These are phyloP conservation scores for Comarum palustre DNA, from an alignment of 306 rosid genomes.

Conservation along the genomic window DNA sequence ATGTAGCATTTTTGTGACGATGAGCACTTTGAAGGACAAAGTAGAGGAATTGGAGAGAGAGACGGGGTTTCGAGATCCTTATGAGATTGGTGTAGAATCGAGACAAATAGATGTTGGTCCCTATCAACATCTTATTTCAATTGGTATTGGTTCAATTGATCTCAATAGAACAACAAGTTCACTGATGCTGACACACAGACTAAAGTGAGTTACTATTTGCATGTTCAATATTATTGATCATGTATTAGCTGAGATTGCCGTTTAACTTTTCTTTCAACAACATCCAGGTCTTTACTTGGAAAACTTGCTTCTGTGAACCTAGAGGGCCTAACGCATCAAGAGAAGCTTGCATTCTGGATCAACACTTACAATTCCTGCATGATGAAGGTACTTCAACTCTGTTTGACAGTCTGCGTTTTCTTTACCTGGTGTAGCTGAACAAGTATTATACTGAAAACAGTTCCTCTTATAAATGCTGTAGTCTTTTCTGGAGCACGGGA, in stretches of 20 bases:
- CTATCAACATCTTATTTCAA: conserved; percentile 54
- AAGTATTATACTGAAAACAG: neutral
- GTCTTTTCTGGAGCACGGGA: conserved; percentile 82
- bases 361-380: conserved; percentile 87
- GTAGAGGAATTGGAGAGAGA: conserved; percentile 39
- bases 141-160: conserved; percentile 63
- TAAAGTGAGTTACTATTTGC: conserved; percentile 55
- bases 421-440: neutral
- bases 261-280: conserved; percentile 1
- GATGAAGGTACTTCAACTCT: conserved; percentile 60
- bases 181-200: conserved; percentile 57
- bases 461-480: conserved; percentile 30
- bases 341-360: conserved; percentile 98
- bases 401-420: conserved; percentile 3
- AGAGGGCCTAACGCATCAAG: conserved; percentile 81
- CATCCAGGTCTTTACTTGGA: conserved; percentile 62
- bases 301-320: conserved; percentile 72
- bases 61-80: conserved; percentile 66
- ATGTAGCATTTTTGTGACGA: conserved; percentile 53
- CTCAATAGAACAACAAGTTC: conserved; percentile 55
- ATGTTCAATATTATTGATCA: neutral
- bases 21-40: conserved; percentile 54
- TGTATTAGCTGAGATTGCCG: conserved; percentile 10
- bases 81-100: conserved; percentile 49
- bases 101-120: conserved; percentile 58